phyloP scores from a whole-genome alignment of 1,139 yeast genomes.

The Yamadazyma friedrichii region DNA sequence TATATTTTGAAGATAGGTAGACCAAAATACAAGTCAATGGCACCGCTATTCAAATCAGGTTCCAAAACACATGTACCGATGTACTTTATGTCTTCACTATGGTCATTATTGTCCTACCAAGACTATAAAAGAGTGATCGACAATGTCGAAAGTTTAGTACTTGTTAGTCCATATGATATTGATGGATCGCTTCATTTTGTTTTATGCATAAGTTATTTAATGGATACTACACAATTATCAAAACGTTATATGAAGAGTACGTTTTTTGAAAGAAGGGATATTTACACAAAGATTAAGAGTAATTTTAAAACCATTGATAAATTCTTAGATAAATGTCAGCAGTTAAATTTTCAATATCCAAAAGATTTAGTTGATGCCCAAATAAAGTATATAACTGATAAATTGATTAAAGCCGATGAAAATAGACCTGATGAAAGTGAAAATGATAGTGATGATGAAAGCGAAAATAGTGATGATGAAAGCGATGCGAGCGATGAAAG shows the following conservation, averaged over 20 bases:
- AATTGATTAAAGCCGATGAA: constrained; percentile 3
- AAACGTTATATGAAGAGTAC: constrained; percentile 10
- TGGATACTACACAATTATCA: constrained; percentile 17
- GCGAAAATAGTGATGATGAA: not conserved
- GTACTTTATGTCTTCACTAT: constrained; percentile 34
- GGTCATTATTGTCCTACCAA: constrained; percentile 32
- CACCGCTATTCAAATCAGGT: constrained; percentile 43
- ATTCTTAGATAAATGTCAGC: constrained; percentile 28
- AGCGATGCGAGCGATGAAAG: not conserved
- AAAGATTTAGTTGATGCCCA: constrained; percentile 20
- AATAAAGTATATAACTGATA: constrained; percentile 7
- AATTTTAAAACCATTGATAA: constrained; percentile 19
- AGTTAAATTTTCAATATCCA: constrained; percentile 30
- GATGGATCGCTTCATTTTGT: constrained; percentile 44
- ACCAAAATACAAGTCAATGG: constrained; percentile 15
- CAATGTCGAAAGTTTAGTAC: constrained; percentile 37
- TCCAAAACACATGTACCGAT: constrained; percentile 36
- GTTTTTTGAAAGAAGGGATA: constrained; percentile 12
- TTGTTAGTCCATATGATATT: constrained; percentile 44
- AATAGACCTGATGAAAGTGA: constrained; percentile 9
- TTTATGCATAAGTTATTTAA: constrained; percentile 27
- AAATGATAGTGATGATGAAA: constrained; percentile 1
- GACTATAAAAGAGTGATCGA: constrained; percentile 26
- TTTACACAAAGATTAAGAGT: constrained; percentile 10
- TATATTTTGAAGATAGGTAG: constrained; percentile 17